Evolutionary conservation across 176 grass and related monocot genomes (phyloP), one percentile per base, ranked within the genome.

Genomic region (Secale cereale): DNA sequence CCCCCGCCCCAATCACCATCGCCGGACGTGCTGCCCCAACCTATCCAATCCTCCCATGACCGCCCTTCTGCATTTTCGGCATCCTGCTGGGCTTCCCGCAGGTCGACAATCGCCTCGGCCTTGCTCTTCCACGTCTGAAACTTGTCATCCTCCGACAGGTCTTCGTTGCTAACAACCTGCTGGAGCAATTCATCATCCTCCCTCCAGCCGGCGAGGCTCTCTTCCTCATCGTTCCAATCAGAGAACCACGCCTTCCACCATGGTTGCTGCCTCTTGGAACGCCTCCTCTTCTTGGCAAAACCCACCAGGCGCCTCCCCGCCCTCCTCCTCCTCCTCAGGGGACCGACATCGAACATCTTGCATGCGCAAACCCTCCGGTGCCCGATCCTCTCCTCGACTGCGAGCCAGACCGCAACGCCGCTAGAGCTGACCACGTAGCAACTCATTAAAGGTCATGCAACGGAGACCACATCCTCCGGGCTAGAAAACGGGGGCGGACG

Each of bases 11-110:
- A 91, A 69, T 76, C 90, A 67, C 82, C 89, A 64, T 86, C 81
- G 67, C 85, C 88, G 1, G 91, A 83, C 2, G 63, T 29, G 77
- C 83, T 84, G 70, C 52, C 66, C 61, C 74, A 80, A 40, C 91
- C 23, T 17, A 94, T 77, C 96, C 96, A 98, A 86, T 95, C 93
- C 74, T 98, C 89, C 96, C 93, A 98, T 1, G 59, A 92, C 37
- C 78, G 86, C 46, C 41, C 87, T 61, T 94, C 96, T 0, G 86
- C 83, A 26, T 94, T 91, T 39, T 85, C 82, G 17, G 81, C 93
- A 63, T 89, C 89, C 83, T 94, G 85, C 66, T 82, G 93, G 12
- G 93, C 93, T 23, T 98, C 91, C 61, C 89, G 78, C 22, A 95
- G 87, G 81, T 98, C 96, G 7, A 92, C 83, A 74, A 98, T 91